Conservation (phyloP, 768 basidiomycete genomes). For the Phylloporus sp. region DNA sequence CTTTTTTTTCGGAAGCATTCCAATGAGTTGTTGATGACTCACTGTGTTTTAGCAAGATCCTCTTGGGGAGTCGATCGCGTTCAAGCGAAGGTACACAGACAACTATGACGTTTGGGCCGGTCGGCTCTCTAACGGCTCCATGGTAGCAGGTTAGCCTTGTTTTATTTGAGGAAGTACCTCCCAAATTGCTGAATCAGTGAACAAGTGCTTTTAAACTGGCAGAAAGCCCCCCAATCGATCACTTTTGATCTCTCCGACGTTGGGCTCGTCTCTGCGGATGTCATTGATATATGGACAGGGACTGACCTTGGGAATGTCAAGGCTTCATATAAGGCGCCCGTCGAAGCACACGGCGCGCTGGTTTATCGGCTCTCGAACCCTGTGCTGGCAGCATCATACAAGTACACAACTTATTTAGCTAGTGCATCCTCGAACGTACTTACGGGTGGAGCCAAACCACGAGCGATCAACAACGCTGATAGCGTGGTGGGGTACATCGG, state of each 20-base stretch:
- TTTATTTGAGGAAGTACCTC: background rate
- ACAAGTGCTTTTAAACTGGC: conserved; percentile 8
- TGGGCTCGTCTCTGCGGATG: background rate
- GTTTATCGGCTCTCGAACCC: conserved; percentile 3
- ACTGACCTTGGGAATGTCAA: background rate
- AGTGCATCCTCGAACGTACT: background rate
- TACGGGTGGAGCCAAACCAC: background rate
- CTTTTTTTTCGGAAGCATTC: too few relatives aligned
- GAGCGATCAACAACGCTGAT: background rate
- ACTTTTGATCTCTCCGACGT: conserved; percentile 3
- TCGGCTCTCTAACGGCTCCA: conserved; percentile 3
- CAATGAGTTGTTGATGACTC: background rate
- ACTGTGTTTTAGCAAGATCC: conserved; percentile 8
- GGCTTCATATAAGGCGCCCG: background rate
- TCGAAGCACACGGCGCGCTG: conserved; percentile 2
- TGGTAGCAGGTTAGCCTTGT: conserved; percentile 2
- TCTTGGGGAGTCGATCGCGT: conserved; percentile 6
- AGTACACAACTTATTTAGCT: background rate
- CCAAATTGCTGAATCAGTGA: background rate
- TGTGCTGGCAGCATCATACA: background rate
- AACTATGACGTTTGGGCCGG: conserved; percentile 7
- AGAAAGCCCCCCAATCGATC: background rate
- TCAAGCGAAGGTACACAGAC: conserved; percentile 9
- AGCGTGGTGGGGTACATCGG: background rate
- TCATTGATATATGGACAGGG: conserved; percentile 7